Evolutionary conservation across 306 rosid genomes (phyloP).

Genomic region (Calophaca sinica): DNA sequence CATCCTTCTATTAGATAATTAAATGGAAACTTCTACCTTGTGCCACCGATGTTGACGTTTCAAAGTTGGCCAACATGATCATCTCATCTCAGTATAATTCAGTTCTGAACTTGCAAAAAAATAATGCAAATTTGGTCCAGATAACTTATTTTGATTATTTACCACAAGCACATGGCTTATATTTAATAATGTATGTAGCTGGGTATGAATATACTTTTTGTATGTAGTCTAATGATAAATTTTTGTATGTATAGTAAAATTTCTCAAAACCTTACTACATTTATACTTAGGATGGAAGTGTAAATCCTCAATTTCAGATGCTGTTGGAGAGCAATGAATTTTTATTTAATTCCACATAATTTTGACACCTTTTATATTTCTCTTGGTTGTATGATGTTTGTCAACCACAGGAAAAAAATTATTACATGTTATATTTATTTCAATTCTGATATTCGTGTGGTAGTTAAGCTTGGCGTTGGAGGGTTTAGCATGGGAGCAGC

Average conservation of each 20-base stretch:
- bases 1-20: slow-evolving; percentile 21
- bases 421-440: slow-evolving; percentile 25
- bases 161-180: not conserved
- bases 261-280: slow-evolving; percentile 18
- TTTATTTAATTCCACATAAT: slow-evolving; percentile 1
- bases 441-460: slow-evolving; percentile 30
- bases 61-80: slow-evolving; percentile 6
- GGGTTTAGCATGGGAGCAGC: slow-evolving; percentile 99
- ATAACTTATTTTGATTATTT: slow-evolving; percentile 11
- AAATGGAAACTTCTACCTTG: slow-evolving; percentile 32
- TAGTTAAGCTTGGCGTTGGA: slow-evolving; percentile 97
- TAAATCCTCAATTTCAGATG: slow-evolving; percentile 28
- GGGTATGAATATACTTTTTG: not conserved
- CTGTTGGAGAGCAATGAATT: slow-evolving; percentile 7
- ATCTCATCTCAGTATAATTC: not conserved
- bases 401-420: not conserved
- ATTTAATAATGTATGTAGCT: slow-evolving; percentile 6
- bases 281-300: slow-evolving; percentile 19
- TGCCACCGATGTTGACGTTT: not conserved
- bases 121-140: not conserved
- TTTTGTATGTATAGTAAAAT: slow-evolving; percentile 12
- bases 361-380: slow-evolving; percentile 25
- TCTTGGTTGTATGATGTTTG: slow-evolving; percentile 33
- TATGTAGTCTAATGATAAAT: not conserved
- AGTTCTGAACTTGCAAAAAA: not conserved